Evolutionary conservation across 805 yeast genomes (phyloP), one percentile per base, ranked within the genome.

Genomic region (Torulaspora delbrueckii): DNA sequence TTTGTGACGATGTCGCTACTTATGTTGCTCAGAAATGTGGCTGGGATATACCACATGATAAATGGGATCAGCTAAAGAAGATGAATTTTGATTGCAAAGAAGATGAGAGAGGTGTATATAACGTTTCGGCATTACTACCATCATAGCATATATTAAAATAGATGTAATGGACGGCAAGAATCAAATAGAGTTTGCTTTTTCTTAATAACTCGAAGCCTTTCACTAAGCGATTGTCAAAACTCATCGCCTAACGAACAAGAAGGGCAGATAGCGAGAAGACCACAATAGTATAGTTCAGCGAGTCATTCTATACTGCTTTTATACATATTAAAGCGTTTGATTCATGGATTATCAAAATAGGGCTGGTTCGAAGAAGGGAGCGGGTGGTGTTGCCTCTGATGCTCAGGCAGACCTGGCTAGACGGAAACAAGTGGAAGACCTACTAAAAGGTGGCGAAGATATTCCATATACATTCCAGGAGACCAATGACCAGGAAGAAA

Each of bases 281-380:
- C 3, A 26, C 30, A 7, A 14, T 5, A 4, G 8, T 3, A 8
- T 14, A 8, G 10, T 7, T 14, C 5, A 31, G 22, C 19, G 19
- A 16, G 2, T 8, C 6, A 14, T 14, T 31, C 12, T 1, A 27
- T 26, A 10, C n/a, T 12, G 5, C 7, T 10, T 14, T 1, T 12
- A 27, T 27, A 12, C 31, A 12, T 27, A 8, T 27, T 10, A 2
- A 27, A 3, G 22, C 23, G 4, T 7, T 10, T 14, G 34, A 14
- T 7, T 6, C 9, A 89, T 89, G 97, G 96, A 89, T 63, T 86
- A 86, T 60, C 90, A 87, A 51, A 86, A 85, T 55, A 69, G 96
- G 57, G 95, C 86, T 2, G 96, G 96, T 37, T 84, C 95, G 5
- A 89, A 89, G 66, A 81, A 86, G 62, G 96, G 96, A 28, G 79